A percentile compares a stretch with the other conserved stretches of the same genome.
These are phyloP conservation scores for Colletotrichum lini DNA, from an alignment of 2,329 filamentous ascomycete genomes.

Conservation along the genomic window DNA sequence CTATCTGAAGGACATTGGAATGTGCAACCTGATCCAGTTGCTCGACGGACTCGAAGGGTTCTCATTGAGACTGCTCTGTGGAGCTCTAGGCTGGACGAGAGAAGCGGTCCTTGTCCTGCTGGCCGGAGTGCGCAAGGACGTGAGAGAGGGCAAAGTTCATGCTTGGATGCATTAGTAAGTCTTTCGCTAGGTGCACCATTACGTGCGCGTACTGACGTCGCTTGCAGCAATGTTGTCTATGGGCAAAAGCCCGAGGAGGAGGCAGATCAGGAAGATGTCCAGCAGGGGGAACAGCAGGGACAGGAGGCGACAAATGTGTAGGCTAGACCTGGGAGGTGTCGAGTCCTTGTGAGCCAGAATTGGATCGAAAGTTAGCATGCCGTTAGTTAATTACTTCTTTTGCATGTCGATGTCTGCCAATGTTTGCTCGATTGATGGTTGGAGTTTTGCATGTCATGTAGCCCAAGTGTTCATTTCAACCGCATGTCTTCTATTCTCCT, in stretches of 20 bases:
- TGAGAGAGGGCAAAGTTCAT: conserved; percentile 48
- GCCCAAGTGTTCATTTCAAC: no score
- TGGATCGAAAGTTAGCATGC: no score
- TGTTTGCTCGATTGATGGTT: no score
- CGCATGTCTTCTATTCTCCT: no score
- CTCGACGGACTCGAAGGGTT: conserved; percentile 46
- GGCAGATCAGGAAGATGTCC: no score
- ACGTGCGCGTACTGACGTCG: not conserved
- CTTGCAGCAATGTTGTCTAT: conserved; percentile 40
- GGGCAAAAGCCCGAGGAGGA: conserved; percentile 36
- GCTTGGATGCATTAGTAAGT: conserved; percentile 45
- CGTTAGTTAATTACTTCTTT: no score
- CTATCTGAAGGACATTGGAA: conserved; percentile 56
- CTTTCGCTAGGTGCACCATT: accelerated
- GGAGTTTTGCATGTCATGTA: no score
- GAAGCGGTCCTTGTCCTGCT: conserved; percentile 49
- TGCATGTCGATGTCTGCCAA: no score
- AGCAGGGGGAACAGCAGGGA: no score
- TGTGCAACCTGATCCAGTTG: conserved; percentile 35
- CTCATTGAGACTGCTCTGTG: conserved; percentile 49
- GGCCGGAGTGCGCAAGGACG: conserved; percentile 48
- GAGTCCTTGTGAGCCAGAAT: no score
- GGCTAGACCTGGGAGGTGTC: not conserved
- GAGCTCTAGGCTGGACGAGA: conserved; percentile 48
- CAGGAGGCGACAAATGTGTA: not conserved